These are phyloP conservation scores for Carex littledalei DNA, from an alignment of 176 grass and related monocot genomes.

Conservation along the genomic window DNA sequence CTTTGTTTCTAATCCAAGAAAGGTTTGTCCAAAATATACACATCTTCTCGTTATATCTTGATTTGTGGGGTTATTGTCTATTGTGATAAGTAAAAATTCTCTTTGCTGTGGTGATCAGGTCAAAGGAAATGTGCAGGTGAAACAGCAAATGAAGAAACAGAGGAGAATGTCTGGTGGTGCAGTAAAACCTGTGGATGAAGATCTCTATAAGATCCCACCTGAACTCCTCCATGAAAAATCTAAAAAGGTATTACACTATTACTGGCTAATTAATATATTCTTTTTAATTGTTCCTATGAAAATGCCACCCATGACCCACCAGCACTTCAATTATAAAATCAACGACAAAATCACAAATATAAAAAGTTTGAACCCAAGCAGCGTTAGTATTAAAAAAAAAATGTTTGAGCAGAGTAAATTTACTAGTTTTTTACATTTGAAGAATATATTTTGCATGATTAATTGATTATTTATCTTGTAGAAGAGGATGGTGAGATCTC, in stretches of 20 bases:
- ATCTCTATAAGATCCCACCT: slow-evolving; percentile 75
- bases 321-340: no score
- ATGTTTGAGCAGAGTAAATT: no score
- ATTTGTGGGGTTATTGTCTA: background rate
- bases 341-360: no score
- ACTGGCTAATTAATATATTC: background rate
- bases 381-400: no score
- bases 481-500: slow-evolving; percentile 44
- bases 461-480: slow-evolving; percentile 21
- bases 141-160: slow-evolving; percentile 27
- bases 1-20: slow-evolving; percentile 19
- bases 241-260: slow-evolving; percentile 29
- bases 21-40: slow-evolving; percentile 6
- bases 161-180: background rate
- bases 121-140: slow-evolving; percentile 34
- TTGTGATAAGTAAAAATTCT: background rate
- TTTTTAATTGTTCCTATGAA: background rate
- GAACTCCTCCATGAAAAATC: slow-evolving; percentile 39
- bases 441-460: background rate
- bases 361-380: no score
- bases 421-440: background rate
- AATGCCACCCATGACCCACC: no score
- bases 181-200: slow-evolving; percentile 49
- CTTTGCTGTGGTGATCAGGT: slow-evolving; percentile 17
- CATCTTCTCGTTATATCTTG: background rate